Conservation (phyloP, 192 early-diverging fungal genomes). For the Chytriomyces confervae region DNA sequence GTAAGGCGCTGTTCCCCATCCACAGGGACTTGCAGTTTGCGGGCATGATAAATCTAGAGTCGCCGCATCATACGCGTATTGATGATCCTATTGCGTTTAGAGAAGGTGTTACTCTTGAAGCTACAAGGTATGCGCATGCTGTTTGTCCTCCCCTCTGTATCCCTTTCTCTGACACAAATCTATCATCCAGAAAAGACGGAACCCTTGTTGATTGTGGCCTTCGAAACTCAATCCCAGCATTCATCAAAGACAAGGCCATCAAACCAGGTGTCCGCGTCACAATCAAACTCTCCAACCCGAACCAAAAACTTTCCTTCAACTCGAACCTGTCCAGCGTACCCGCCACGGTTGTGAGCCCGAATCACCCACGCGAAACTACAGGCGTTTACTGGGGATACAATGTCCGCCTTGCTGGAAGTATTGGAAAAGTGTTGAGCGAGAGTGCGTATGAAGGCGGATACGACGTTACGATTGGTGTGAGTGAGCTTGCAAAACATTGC, state of each 20-base stretch:
- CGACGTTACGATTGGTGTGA: slow-evolving; percentile 69
- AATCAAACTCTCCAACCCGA: slow-evolving; percentile 42
- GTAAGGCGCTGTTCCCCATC: slow-evolving; percentile 71
- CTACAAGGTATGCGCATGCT: background rate
- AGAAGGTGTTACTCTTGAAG: slow-evolving; percentile 65
- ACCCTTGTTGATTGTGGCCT: slow-evolving; percentile 62
- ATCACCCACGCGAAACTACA: slow-evolving; percentile 59
- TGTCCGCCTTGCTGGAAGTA: slow-evolving; percentile 61
- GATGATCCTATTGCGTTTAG: slow-evolving; percentile 65
- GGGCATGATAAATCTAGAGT: slow-evolving; percentile 66
- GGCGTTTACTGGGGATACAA: slow-evolving; percentile 77
- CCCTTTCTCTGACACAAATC: background rate
- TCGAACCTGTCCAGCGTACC: slow-evolving; percentile 45
- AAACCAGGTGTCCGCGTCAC: slow-evolving; percentile 70
- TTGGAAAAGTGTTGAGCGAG: slow-evolving; percentile 68
- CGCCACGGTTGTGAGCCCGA: slow-evolving; percentile 65
- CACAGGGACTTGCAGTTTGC: slow-evolving; percentile 69
- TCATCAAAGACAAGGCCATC: slow-evolving; percentile 51
- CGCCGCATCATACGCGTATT: slow-evolving; percentile 67
- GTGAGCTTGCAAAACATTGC: slow-evolving; percentile 47
- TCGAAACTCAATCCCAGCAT: slow-evolving; percentile 51
- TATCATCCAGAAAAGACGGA: slow-evolving; percentile 24
- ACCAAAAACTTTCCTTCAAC: slow-evolving; percentile 3
- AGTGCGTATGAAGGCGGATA: slow-evolving; percentile 67
- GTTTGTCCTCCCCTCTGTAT: background rate